phyloP scores from a whole-genome alignment of 257 asterid genomes.

The Solanum bulbocastanum region DNA sequence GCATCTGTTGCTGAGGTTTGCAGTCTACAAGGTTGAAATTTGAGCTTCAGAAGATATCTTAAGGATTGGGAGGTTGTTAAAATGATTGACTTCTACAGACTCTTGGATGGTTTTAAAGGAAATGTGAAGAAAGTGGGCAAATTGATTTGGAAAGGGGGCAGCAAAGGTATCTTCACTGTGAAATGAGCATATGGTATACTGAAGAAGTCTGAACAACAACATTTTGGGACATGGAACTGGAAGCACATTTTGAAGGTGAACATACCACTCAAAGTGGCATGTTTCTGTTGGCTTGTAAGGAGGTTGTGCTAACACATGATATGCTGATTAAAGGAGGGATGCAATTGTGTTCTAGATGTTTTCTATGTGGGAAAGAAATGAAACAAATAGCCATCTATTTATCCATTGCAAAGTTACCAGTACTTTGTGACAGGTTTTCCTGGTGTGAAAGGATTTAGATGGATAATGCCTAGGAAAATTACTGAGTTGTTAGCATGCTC shows the following conservation, averaged over 20 bases:
- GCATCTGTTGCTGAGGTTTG: neutral
- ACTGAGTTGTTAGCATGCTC: neutral
- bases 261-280: neutral
- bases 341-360: neutral
- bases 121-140: neutral
- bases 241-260: neutral
- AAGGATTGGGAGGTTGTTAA: neutral
- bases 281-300: neutral
- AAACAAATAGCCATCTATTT: neutral
- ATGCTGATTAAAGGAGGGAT: neutral
- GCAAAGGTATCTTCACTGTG: neutral
- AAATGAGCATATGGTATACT: neutral
- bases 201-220: neutral
- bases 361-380: neutral
- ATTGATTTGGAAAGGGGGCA: neutral
- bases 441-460: neutral
- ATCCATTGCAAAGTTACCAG: neutral
- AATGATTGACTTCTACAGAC: neutral
- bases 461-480: neutral
- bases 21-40: neutral
- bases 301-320: neutral
- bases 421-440: neutral
- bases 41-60: neutral
- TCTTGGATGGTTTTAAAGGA: neutral
- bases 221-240: neutral